A percentile compares a stretch with the other conserved stretches of the same genome.
Evolutionary conservation across 192 early-diverging fungal genomes (phyloP).

Genomic region (Coemansia biformis): DNA sequence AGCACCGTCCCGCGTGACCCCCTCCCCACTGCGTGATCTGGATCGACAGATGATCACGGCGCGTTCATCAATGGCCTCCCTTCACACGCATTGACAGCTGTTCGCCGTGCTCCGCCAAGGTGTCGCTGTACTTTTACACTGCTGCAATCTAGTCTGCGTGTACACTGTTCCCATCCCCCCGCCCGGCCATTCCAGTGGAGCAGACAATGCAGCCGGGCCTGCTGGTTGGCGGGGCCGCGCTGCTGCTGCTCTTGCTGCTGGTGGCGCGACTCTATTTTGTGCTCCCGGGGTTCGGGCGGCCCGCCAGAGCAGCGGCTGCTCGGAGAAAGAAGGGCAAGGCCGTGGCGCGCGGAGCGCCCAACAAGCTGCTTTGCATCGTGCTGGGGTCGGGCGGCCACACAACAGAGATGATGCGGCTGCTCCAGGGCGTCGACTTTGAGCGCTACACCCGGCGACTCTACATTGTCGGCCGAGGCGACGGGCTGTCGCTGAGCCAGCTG

Average conservation of each 20-base stretch:
- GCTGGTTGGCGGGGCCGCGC: not conserved
- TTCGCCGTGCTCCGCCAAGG: too few species aligned
- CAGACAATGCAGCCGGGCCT: too few species aligned
- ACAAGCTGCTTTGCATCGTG: slow-evolving; percentile 37
- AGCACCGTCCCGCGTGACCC: too few species aligned
- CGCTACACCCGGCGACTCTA: slow-evolving; percentile 67
- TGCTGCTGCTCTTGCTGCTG: slow-evolving; percentile 1
- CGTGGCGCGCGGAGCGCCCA: not conserved
- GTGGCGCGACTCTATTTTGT: slow-evolving; percentile 32
- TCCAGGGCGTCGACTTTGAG: slow-evolving; percentile 56
- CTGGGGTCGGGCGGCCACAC: slow-evolving; percentile 77
- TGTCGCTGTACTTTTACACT: too few species aligned
- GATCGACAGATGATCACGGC: too few species aligned
- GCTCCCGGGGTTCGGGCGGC: slow-evolving; percentile 22
- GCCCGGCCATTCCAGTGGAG: too few species aligned
- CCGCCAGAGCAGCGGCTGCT: slow-evolving; percentile 2
- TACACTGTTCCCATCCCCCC: too few species aligned
- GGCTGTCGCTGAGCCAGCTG: slow-evolving; percentile 55
- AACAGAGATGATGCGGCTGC: slow-evolving; percentile 78
- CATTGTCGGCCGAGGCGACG: slow-evolving; percentile 65
- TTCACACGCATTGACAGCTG: too few species aligned
- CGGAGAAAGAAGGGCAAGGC: slow-evolving; percentile 27
- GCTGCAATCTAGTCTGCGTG: too few species aligned
- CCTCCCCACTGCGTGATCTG: too few species aligned
- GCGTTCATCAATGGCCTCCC: too few species aligned